Conservation (phyloP, 2,329 filamentous ascomycete genomes). For the Lachnellula suecica region DNA sequence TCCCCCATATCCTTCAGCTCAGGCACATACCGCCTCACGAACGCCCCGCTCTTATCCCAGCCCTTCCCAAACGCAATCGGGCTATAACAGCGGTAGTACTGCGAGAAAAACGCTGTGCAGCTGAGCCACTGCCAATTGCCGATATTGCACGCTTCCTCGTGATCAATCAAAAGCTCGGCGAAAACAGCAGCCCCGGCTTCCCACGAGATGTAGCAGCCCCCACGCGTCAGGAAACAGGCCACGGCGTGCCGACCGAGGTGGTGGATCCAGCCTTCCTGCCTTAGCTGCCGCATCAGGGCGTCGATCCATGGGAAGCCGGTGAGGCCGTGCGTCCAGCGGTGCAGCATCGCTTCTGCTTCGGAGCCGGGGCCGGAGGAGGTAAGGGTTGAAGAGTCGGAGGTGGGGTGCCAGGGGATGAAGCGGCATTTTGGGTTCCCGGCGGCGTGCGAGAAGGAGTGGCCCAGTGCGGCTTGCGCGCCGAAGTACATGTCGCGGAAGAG, state of each 20-base stretch:
- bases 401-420: slow-evolving; percentile 74
- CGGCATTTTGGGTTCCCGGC: slow-evolving; percentile 64
- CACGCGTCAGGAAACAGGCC: slow-evolving; percentile 77
- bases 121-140: slow-evolving; percentile 80
- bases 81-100: slow-evolving; percentile 70
- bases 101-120: slow-evolving; percentile 73
- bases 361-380: slow-evolving; percentile 53
- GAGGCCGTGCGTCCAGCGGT: slow-evolving; percentile 64
- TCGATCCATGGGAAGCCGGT: slow-evolving; percentile 84
- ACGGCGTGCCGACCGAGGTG: slow-evolving; percentile 77
- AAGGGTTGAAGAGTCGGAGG: slow-evolving; percentile 50
- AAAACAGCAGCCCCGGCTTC: slow-evolving; percentile 78
- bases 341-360: slow-evolving; percentile 64
- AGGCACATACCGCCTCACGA: slow-evolving; percentile 66
- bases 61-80: slow-evolving; percentile 73
- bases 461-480: slow-evolving; percentile 69
- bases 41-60: slow-evolving; percentile 68
- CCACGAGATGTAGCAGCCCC: slow-evolving; percentile 78
- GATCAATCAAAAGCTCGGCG: slow-evolving; percentile 73
- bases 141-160: slow-evolving; percentile 70
- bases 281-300: slow-evolving; percentile 74
- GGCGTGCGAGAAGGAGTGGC: slow-evolving; percentile 62
- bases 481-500: slow-evolving; percentile 86
- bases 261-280: slow-evolving; percentile 75
- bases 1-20: slow-evolving; percentile 61